Percentiles rank a stretch among this genome's conserved stretches.
Conservation (phyloP, 805 yeast species). For the Cyberlindnera maritima region DNA sequence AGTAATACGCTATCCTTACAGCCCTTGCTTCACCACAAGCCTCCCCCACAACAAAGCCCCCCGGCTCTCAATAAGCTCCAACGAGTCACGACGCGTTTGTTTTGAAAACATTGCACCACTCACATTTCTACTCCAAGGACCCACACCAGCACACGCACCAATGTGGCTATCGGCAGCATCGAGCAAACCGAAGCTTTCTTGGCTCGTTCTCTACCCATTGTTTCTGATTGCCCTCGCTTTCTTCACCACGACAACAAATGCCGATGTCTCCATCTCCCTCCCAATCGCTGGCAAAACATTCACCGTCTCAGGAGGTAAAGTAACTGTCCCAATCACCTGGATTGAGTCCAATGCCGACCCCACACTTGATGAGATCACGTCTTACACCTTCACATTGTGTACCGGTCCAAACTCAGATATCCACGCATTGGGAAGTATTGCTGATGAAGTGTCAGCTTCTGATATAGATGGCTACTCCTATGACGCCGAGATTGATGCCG, state of each 20-base stretch:
- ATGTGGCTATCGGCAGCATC: background rate
- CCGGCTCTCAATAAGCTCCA: too few species aligned
- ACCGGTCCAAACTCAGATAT: constrained; percentile 61
- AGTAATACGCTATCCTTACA: too few species aligned
- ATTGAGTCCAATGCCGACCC: constrained; percentile 52
- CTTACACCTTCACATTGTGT: constrained; percentile 57
- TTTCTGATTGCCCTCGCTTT: background rate
- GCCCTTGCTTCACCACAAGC: too few species aligned
- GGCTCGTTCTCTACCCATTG: background rate
- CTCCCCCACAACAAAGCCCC: background rate
- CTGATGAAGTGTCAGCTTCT: constrained; percentile 27
- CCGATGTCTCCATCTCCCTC: constrained; percentile 30
- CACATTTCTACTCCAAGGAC: background rate
- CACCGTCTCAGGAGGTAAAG: constrained; percentile 27
- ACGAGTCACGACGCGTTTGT: background rate
- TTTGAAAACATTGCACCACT: background rate
- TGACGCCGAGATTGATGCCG: constrained; percentile 41
- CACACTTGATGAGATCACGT: constrained; percentile 38
- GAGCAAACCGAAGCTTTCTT: background rate
- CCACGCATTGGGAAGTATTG: constrained; percentile 36
- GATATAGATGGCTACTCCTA: constrained; percentile 33
- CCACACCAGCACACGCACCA: background rate
- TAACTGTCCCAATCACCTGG: constrained; percentile 44
- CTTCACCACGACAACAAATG: constrained; percentile 5
- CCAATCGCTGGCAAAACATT: constrained; percentile 23